Percentiles rank a stretch among this genome's conserved stretches.
Conservation (phyloP, 805 yeast species). For the Metschnikowia similis region DNA sequence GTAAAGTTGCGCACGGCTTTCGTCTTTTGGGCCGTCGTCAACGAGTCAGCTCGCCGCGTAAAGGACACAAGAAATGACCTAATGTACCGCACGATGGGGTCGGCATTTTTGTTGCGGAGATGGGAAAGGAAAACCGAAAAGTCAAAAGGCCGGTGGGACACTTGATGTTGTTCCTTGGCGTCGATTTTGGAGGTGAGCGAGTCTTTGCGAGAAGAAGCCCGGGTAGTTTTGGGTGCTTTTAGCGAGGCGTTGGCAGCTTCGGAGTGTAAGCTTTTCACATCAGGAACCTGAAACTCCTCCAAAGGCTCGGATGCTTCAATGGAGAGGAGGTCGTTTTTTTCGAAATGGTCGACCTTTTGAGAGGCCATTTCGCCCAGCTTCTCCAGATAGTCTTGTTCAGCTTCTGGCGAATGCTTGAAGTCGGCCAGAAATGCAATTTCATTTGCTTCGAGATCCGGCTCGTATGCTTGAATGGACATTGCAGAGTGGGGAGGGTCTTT, state of each 20-base stretch:
- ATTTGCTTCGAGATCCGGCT: neutral
- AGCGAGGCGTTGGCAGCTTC: neutral
- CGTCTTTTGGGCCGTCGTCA: constrained; percentile 74
- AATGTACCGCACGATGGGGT: constrained; percentile 82
- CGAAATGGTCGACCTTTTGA: neutral
- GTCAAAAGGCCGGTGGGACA: constrained; percentile 58
- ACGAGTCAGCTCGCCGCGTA: constrained; percentile 48
- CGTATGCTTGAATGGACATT: constrained; percentile 2
- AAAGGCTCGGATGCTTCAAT: constrained; percentile 9
- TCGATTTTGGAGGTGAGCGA: constrained; percentile 18
- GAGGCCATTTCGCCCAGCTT: neutral
- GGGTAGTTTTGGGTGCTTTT: neutral
- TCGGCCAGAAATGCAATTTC: neutral
- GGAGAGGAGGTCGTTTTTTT: constrained; percentile 1
- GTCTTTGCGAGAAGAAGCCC: constrained; percentile 10
- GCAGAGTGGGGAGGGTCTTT: neutral
- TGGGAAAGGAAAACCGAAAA: constrained; percentile 76
- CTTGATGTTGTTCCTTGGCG: constrained; percentile 36
- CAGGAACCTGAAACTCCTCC: constrained; percentile 8
- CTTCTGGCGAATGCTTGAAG: neutral
- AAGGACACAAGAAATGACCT: constrained; percentile 81
- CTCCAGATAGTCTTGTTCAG: neutral
- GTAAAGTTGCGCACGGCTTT: constrained; percentile 78
- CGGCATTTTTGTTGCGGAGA: constrained; percentile 71
- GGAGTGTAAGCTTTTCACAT: neutral